Base-by-base conservation (phyloP, 2,329 filamentous ascomycete genomes). In the Verticillium nubilum region DNA sequence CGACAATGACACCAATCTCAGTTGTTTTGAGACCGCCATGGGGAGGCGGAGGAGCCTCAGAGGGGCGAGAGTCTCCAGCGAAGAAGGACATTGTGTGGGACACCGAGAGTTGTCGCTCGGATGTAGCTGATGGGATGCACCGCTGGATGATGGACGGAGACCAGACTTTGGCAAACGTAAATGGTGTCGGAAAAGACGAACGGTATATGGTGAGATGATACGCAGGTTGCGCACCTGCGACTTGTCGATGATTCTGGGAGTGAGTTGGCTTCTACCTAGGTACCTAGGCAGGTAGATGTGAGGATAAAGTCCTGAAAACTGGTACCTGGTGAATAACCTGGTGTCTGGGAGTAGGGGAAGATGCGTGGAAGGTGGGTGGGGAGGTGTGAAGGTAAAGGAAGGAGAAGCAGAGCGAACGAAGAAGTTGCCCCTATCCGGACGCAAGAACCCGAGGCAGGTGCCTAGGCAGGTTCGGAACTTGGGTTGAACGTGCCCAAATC, bases 1-100 rank as follows among this genome's bases (percentile, higher is more conserved):
- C 67, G 26, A 65, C 61, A n/a, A 72, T 65, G 57, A 69, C 61
- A 3, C 65, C 70, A 31, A 71, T 66, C 56, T 72, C 70, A 28
- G 67, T 56, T 23, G 64, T 56, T 7, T 63, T 67, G 59, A 69
- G 68, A 52, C 56, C 59, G 19, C 60, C 57, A 5, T 59, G 56
- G 27, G 63, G 55, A 27, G 57, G 56, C 7, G 62, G 58, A 5
- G 62, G 54, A 23, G 55, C 54, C 35, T 63, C 53, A 47, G 62
- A 55, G 1, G 56, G 58, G 23, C 62, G 59, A 15, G 59, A 57
- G 56, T 64, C 59, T 53, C 61, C 59, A 31, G 62, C 57, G 54
- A 57, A 63, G 54, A 63, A 63, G 27, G 62, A 63, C 62, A 63
- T 63, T 35, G 12, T 42, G 57, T 23, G 26, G 7, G 53, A n/a